Evolutionary conservation across 129 eudicot species (phyloP), one percentile per base, ranked within the genome.

Genomic region (Sambucus nigra): DNA sequence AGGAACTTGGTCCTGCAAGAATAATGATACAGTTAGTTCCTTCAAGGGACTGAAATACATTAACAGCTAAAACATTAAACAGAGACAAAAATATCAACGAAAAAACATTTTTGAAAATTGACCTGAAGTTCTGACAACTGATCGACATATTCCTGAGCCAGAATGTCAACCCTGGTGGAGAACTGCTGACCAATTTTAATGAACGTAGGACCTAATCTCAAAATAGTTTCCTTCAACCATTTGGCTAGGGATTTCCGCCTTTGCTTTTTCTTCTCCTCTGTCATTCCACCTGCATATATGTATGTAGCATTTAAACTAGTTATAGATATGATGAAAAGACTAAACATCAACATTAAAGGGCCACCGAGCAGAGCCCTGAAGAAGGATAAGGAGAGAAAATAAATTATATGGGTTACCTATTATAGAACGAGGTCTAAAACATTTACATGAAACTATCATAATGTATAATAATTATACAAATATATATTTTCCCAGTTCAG

Each of bases 91-190:
- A 42, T 42, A 42, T 35, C 45, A 8, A 47, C 14, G 23, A 8
- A 47, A 57, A 32, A 57, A 11, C 26, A 35, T 15, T 18, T 42
- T 17, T 38, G 15, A 20, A 18, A 12, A 42, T 13, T 55, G 45
- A 88, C 99, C 95, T 91, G 99, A 63, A 91, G 95, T 73, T 91
- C 99, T 40, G 99, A 86, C 59, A 91, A 72, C 59, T 91, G 99
- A 75, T 91, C 99, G 38, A 91, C 99, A 69, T 91, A 91, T 73
- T 91, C 99, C 73, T 91, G 99, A 42, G 99, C 84, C 72, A 91
- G 99, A 79, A 91, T 91, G 76, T 91, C 99, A 15, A 91, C 99
- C 67, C 99, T 82, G 28, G 95, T 91, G 15, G 99, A 91, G 69
- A 91, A 91, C 42, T 91, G 99, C 78, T 91, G 99, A 18, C 99